Conservation (phyloP, 192 early-diverging fungal species). For the Coemansia sp. region DNA sequence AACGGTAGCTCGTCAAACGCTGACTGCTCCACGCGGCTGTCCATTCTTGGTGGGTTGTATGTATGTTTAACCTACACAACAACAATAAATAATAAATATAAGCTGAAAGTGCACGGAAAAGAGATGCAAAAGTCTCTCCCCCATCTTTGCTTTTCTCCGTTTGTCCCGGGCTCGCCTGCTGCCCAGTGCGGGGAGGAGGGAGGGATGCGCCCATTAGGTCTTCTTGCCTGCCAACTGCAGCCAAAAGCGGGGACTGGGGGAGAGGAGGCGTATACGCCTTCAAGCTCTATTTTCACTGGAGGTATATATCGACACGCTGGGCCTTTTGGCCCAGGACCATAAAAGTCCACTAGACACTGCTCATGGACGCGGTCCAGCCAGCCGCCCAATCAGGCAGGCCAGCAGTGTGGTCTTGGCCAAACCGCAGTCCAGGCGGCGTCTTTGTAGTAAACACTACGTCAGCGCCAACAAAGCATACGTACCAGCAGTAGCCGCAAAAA, state of each 20-base stretch:
- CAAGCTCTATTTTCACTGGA: background rate
- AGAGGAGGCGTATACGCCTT: background rate
- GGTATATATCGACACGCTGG: background rate
- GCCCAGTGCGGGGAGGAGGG: background rate
- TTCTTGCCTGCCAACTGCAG: too few species aligned
- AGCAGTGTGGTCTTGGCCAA: background rate
- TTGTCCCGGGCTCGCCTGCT: background rate
- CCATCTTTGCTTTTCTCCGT: background rate
- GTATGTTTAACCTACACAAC: background rate
- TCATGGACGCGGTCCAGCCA: background rate
- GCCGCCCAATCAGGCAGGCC: background rate
- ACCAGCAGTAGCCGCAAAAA: background rate
- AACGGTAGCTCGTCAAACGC: slow-evolving; percentile 42
- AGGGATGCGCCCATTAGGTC: background rate
- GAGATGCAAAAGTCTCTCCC: background rate
- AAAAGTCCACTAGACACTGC: background rate
- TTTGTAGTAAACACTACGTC: slow-evolving; percentile 1
- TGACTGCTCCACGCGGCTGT: slow-evolving; percentile 14
- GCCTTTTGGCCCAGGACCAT: background rate
- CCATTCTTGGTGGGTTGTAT: slow-evolving; percentile 8
- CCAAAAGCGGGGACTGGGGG: background rate
- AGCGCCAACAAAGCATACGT: slow-evolving; percentile 1
- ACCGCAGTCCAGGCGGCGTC: background rate
- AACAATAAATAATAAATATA: slow-evolving; percentile 1
- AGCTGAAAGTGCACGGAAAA: background rate